Evolutionary conservation across 1,139 yeast species (phyloP), one percentile per base, ranked within the genome.

Genomic region (Entelexis sorbosivorans): DNA sequence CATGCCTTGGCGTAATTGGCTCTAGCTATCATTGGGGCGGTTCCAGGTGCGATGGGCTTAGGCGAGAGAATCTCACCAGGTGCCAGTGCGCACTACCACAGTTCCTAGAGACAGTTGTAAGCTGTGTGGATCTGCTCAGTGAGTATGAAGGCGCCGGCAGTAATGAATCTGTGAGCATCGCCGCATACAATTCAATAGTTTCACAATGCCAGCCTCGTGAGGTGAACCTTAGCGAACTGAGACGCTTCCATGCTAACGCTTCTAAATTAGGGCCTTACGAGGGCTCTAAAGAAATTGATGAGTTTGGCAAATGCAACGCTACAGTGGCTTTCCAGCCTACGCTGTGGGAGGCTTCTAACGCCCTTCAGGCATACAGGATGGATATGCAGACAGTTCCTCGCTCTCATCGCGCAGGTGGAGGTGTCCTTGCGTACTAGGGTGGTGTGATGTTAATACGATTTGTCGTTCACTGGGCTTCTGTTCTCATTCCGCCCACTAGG

Each of bases 371-470:
- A 1, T 47, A 29, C n/a, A 19, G 19, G 16, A 26, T 33, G 17
- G 8, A 16, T 19, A 14, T 13, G 3, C 11, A 14, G 10, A 16
- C 31, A 2, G 38, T 3, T 5, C 31, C 22, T 35, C 19, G 26
- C 22, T 17, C 17, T 1, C 16, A 52, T 31, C 35, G 38, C 31
- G 33, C 44, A 44, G 46, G 38, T 5, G 46, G 14, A 20, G 53
- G 44, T 7, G 28, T 58, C n/a, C 46, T 60, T n/a, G 56, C 50
- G 2, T 60, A 56, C 51, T 60, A 62, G 59, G 54, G 43, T 11
- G 51, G 53, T 3, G 48, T 59, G 7, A 33, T 56, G 19, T 39
- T 52, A 5, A 44, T 54, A 8, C 60, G 59, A 5, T 28, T 53
- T 9, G 10, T 56, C 11, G 33, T 47, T 35, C 50, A 59, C 45